Conservation (phyloP, 2,329 filamentous ascomycete species). For the Chaetomiaceae sp. region DNA sequence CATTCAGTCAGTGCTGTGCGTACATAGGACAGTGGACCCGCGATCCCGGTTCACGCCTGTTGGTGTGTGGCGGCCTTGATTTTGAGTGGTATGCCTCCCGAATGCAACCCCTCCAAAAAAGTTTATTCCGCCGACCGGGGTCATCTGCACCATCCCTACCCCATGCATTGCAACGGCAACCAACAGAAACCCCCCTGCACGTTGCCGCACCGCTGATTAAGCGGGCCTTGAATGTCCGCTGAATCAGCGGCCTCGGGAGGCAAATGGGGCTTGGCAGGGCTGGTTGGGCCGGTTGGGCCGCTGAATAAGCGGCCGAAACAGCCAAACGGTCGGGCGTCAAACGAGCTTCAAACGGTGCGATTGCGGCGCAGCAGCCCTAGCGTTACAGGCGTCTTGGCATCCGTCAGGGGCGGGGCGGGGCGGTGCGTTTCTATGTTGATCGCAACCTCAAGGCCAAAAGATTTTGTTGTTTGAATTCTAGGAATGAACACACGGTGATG, state of each 20-base stretch:
- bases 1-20: no score
- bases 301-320: conserved; percentile 3
- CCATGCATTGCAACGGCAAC: background rate
- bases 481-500: no score
- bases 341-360: no score
- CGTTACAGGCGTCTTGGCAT: no score
- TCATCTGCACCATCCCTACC: background rate
- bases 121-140: background rate
- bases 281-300: background rate
- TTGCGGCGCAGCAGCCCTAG: no score
- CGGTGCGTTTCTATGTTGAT: no score
- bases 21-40: background rate
- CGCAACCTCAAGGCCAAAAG: no score
- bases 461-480: no score
- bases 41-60: background rate
- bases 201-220: conserved; percentile 3
- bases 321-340: no score
- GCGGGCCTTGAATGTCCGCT: background rate
- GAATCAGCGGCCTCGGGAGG: background rate
- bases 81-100: background rate
- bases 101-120: background rate
- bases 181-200: no score
- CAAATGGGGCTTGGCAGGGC: no score
- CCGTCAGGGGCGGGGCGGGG: no score
- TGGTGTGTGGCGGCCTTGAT: background rate